A percentile compares a stretch with the other conserved stretches of the same genome.
phyloP scores from a whole-genome alignment of 176 grass and related monocot genomes.

The Pharus latifolius region DNA sequence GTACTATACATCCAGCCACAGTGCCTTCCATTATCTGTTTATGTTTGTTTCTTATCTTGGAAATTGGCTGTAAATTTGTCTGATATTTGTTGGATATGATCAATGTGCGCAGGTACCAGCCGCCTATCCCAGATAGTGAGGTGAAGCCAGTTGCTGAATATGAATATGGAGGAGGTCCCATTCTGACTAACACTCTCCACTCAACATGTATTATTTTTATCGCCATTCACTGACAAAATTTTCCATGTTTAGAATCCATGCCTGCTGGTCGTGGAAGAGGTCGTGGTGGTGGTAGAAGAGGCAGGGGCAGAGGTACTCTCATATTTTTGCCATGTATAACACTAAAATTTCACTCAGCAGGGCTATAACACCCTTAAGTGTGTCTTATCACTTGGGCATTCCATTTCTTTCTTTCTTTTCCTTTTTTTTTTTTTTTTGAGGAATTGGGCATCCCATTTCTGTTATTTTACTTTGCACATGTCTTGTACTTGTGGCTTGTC shows the following conservation, averaged over 20 bases:
- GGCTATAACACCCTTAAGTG: background rate
- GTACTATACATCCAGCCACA: background rate
- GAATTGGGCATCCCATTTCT: too few species aligned
- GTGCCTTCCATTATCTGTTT: background rate
- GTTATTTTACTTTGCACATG: background rate
- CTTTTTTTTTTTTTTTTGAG: too few species aligned
- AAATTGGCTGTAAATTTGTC: background rate
- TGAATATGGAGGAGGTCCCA: slow-evolving; percentile 50
- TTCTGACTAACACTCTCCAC: background rate
- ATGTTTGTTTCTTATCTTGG: background rate
- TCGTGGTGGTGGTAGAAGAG: slow-evolving; percentile 46
- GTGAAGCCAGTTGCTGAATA: slow-evolving; percentile 58
- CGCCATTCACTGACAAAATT: background rate
- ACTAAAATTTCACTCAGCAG: background rate
- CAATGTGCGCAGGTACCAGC: slow-evolving; percentile 54
- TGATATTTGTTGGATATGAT: slow-evolving; percentile 2
- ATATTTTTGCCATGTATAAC: background rate
- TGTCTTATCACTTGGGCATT: background rate
- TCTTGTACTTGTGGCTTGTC: background rate
- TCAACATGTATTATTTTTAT: background rate
- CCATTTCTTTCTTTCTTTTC: too few species aligned
- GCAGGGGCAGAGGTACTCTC: slow-evolving; percentile 61
- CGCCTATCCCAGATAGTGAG: slow-evolving; percentile 65
- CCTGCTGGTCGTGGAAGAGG: slow-evolving; percentile 51
- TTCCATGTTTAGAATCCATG: slow-evolving; percentile 30